Conservation (phyloP, 2,329 filamentous ascomycete genomes). For the Xylariales sp. region DNA sequence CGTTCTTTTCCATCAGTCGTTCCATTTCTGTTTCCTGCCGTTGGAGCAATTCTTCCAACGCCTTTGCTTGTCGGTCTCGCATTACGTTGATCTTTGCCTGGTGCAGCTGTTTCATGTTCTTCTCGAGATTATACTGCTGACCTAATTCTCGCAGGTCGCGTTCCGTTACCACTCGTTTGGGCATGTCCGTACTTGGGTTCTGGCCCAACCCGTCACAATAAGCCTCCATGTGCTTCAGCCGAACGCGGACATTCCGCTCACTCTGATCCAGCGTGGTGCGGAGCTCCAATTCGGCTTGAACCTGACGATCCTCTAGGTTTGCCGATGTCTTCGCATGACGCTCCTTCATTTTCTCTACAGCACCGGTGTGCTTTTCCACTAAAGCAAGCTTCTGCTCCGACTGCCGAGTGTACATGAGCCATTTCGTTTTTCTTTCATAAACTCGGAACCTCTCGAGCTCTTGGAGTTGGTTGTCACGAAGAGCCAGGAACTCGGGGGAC, state of each 20-base stretch:
- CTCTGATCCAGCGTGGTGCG: slow-evolving; percentile 49
- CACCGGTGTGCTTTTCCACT: slow-evolving; percentile 41
- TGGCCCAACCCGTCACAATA: slow-evolving; percentile 54
- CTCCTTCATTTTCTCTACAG: slow-evolving; percentile 49
- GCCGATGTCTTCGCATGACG: slow-evolving; percentile 47
- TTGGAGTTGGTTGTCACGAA: slow-evolving; percentile 40
- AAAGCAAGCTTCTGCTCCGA: slow-evolving; percentile 40
- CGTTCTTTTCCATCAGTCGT: slow-evolving; percentile 38
- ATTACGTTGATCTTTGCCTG: slow-evolving; percentile 60
- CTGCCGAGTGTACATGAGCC: slow-evolving; percentile 47
- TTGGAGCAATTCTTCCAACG: slow-evolving; percentile 54
- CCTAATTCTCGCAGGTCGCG: slow-evolving; percentile 54
- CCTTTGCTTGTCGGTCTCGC: slow-evolving; percentile 58
- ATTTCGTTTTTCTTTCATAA: slow-evolving; percentile 44
- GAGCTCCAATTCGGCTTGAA: slow-evolving; percentile 59
- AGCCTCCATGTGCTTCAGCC: slow-evolving; percentile 62
- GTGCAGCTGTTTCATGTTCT: slow-evolving; percentile 55
- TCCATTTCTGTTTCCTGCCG: slow-evolving; percentile 50
- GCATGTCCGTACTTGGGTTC: slow-evolving; percentile 32
- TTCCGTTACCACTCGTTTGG: slow-evolving; percentile 52
- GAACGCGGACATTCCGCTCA: slow-evolving; percentile 51
- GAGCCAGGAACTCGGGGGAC: slow-evolving; percentile 36
- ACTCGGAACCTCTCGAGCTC: slow-evolving; percentile 49
- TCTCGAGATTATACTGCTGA: slow-evolving; percentile 57
- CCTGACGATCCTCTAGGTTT: slow-evolving; percentile 57